Evolutionary conservation across 2,329 filamentous ascomycete species (phyloP), one percentile per base, ranked within the genome.

Genomic region (Pestalotiopsis sp.): DNA sequence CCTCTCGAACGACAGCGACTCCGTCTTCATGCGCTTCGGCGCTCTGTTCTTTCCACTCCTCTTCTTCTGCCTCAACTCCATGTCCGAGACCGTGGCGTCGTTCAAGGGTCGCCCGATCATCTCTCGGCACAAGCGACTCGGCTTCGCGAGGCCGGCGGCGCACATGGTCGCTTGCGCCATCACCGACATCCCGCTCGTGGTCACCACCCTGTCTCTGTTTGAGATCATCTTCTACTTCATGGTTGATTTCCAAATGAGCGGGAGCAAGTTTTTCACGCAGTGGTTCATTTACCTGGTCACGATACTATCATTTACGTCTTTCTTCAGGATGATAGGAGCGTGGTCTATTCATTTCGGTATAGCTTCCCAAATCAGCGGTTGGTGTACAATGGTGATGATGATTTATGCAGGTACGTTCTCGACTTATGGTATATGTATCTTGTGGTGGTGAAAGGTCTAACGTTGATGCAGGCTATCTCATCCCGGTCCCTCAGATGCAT

Each of bases 241-340:
- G 77, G 72, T 71, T 3, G 71, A 70, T 1, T 62, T 79, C 58
- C 72, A 76, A 61, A 64, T 69, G 7, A 72, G 75, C 40, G 73
- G 71, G 0, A 76, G 73, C 1, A 71, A 71, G 69, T 92, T 91
- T 78, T 91, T 86, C 74, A 90, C 90, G 71, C 90, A 88, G 76
- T 82, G 89, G 76, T 80, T 92, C 14, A 87, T 91, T 72, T 85
- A 90, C 64, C 89, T 75, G 55, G 70, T 71, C n/a, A 88, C 81
- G 1, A 90, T 89, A 0, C 82, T 92, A 40, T 86, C 84, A 67
- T 82, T 91, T 68, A 90, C 88, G 0, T 82, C 89, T 4, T 78
- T 92, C 35, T 92, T 91, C 76, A 85, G 90, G 3, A 88, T 90
- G 81, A 87, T 92, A 69, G 90, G 89, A 1, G 84, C 89, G 0